phyloP scores from a whole-genome alignment of 306 rosid genomes.

The Trichosanthes truncata region DNA sequence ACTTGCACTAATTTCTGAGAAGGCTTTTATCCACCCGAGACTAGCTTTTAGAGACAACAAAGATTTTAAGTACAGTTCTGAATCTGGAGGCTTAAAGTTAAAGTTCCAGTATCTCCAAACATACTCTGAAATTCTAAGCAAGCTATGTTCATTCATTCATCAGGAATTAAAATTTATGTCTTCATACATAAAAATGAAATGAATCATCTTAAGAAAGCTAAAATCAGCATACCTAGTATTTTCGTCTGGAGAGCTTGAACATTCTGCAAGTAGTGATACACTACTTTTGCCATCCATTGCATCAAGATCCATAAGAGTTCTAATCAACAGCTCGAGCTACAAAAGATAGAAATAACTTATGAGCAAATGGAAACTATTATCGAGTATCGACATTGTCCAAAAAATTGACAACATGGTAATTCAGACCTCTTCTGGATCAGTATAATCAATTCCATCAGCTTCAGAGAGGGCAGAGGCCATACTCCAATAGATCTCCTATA shows the following conservation, averaged over 20 bases:
- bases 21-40: not conserved
- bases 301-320: conserved; percentile 87
- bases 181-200: not conserved
- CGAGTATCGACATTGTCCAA: conserved; percentile 6
- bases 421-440: conserved; percentile 93
- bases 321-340: conserved; percentile 85
- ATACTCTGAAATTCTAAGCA: not conserved
- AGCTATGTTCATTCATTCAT: not conserved
- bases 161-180: not conserved
- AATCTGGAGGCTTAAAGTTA: not conserved
- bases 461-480: conserved; percentile 88
- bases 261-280: conserved; percentile 68
- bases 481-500: conserved; percentile 90
- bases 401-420: not conserved
- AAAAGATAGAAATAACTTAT: conserved; percentile 14
- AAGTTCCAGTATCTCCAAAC: not conserved
- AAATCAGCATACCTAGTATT: conserved; percentile 49
- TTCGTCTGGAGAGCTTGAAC: conserved; percentile 88
- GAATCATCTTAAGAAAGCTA: not conserved
- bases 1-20: not conserved
- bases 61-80: not conserved
- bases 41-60: not conserved
- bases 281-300: conserved; percentile 95
- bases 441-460: conserved; percentile 95
- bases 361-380: conserved; percentile 9